Conservation (phyloP, 2,329 filamentous ascomycete genomes). For the Lachnellula occidentalis region DNA sequence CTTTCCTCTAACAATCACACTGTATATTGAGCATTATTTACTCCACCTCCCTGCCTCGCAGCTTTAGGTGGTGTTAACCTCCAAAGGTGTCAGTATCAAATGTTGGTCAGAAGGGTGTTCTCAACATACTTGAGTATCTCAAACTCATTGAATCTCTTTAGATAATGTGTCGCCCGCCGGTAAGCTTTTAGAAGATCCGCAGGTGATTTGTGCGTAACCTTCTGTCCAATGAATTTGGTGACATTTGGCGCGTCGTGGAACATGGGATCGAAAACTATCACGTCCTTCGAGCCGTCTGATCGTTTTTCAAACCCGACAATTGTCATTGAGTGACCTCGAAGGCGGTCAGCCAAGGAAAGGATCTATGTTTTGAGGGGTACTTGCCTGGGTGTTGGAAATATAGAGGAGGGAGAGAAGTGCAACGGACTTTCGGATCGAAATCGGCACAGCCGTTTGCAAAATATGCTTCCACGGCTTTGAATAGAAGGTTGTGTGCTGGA, state of each 20-base stretch:
- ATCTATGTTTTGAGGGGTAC: background rate
- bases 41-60: background rate
- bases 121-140: slow-evolving; percentile 66
- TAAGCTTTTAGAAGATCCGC: slow-evolving; percentile 63
- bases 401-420: slow-evolving; percentile 72
- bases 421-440: slow-evolving; percentile 55
- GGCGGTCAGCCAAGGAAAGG: background rate
- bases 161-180: slow-evolving; percentile 61
- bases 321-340: slow-evolving; percentile 77
- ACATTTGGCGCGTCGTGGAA: slow-evolving; percentile 65
- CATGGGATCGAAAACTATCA: slow-evolving; percentile 86
- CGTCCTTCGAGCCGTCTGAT: slow-evolving; percentile 55
- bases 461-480: slow-evolving; percentile 66
- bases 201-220: slow-evolving; percentile 41
- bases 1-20: background rate
- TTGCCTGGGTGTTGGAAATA: slow-evolving; percentile 80
- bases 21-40: background rate
- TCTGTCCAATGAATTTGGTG: slow-evolving; percentile 49
- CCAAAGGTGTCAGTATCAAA: background rate
- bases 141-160: slow-evolving; percentile 69
- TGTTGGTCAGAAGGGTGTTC: background rate
- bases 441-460: slow-evolving; percentile 55
- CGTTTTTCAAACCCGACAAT: slow-evolving; percentile 78
- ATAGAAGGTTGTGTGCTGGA: slow-evolving; percentile 41
- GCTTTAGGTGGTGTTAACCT: background rate